Evolutionary conservation across 2,329 filamentous ascomycete genomes (phyloP), one percentile per base, ranked within the genome.

Genomic region (Penicillium sp.): DNA sequence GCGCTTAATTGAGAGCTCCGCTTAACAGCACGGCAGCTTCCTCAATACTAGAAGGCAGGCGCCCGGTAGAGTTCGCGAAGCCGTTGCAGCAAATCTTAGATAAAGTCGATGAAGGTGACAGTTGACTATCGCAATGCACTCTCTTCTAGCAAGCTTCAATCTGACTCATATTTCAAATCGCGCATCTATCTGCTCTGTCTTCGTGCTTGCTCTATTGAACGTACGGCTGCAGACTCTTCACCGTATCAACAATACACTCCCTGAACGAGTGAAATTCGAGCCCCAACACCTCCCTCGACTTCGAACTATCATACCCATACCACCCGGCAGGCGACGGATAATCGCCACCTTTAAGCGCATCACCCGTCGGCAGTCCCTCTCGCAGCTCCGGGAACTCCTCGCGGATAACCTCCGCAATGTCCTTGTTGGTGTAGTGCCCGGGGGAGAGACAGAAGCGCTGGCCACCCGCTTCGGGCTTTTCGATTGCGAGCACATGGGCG

Each of bases 211-310:
- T 51, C 26, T 51, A 51, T 51, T 51, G 17, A 11, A 51, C 26
- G 19, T 35, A 35, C 29, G 48, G 48, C 29, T 51, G 35, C 7
- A 51, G 29, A 35, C 48, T 51, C 15, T 51, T 51, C 26, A 51
- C 48, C 48, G 48, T 51, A 17, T 51, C 48, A 13, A 55, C 52
- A 55, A 55, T 55, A 21, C 52, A 55, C 41, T 55, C 52, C 41
- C 23, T 46, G 7, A 55, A 55, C 15, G 21, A 4, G 3, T 41
- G 21, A 55, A 46, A 55, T 4, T 7, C 30, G 21, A 55, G 1
- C 3, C 52, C 52, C 52, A 55, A 15, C 3, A 55, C 23, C 23
- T 55, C 41, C 23, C 7, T 46, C 8, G 52, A 47, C 52, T 31
- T 55, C 11, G 38, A 15, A 30, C 11, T 47, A 45, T 55, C 52